Base-by-base conservation (phyloP, 2,329 filamentous ascomycete species). In the Hortaea sp. region DNA sequence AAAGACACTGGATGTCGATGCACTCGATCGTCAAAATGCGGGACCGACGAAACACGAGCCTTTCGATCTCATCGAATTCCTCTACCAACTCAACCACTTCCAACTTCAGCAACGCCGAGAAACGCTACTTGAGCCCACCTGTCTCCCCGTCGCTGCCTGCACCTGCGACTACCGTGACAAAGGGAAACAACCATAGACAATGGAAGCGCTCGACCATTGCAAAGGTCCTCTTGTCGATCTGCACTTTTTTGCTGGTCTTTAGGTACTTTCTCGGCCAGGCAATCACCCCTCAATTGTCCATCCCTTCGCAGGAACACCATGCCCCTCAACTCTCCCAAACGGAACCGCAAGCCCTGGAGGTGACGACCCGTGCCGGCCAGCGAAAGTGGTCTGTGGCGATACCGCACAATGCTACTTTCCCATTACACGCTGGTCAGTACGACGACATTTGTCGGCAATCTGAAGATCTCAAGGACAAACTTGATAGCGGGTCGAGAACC, bases 331-430 rank as follows among this genome's bases (percentile, higher is more conserved):
- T 35, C 7, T 35, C 32, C 20, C 20, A 20, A 20, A 20, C 20
- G 20, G 20, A 20, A 20, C 82, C 86, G 0, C 84, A 82, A 0
- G 84, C 85, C 0, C 73, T 92, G 13, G 74, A 86, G 5, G 72
- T 89, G 40, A 77, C 74, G 10, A 84, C 88, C 64, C 67, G 70
- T 28, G 70, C 72, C 39, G 84, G 83, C 3, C 75, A 73, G 43
- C 71, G 79, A 7, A 82, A 77, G 61, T 94, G 88, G 88, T 92
- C 87, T 0, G 77, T 94, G 7, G 88, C 79, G 1, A 88, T 94
- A 34, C 87, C 87, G 1, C 70, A 74, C 5, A 74, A 73, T 47
- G 70, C 74, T 40, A 69, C 72, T 3, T 90, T 90, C 49, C 87
- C 87, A 1, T 64, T 92, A 2, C 65, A 72, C 0, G 74, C 77